phyloP scores from a whole-genome alignment of 805 yeast genomes.

The Starmerella scarabaei region DNA sequence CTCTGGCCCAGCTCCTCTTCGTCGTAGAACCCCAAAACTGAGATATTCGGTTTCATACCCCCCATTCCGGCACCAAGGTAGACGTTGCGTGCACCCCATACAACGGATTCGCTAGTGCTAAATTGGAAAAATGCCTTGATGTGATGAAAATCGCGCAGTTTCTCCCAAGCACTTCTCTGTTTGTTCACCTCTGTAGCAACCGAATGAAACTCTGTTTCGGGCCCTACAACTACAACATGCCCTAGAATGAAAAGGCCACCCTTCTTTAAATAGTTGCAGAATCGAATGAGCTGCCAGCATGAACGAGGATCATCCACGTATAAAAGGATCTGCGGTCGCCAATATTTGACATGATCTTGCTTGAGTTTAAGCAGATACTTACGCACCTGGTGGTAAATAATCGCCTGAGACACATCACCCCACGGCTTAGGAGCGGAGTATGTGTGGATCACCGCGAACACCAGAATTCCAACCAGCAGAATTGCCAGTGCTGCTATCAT shows the following conservation, averaged over 20 bases:
- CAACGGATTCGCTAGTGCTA: constrained; percentile 70
- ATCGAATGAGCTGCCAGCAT: constrained; percentile 79
- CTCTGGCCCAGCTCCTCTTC: constrained; percentile 25
- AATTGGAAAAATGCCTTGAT: constrained; percentile 92
- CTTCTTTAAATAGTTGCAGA: constrained; percentile 87
- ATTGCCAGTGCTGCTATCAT: constrained; percentile 75
- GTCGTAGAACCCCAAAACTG: constrained; percentile 82
- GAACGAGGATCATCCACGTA: constrained; percentile 86
- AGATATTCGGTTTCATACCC: constrained; percentile 94
- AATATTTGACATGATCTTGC: constrained; percentile 89
- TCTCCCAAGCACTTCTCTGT: constrained; percentile 72
- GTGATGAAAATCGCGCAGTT: constrained; percentile 60
- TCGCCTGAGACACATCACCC: constrained; percentile 95
- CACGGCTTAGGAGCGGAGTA: constrained; percentile 89
- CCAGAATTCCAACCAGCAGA: constrained; percentile 46
- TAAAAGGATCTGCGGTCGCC: constrained; percentile 92
- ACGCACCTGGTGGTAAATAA: constrained; percentile 92
- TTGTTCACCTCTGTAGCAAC: constrained; percentile 55
- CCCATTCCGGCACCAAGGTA: constrained; percentile 93
- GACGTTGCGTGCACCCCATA: constrained; percentile 93
- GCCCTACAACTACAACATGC: constrained; percentile 60
- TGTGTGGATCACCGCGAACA: constrained; percentile 74
- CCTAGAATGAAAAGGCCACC: constrained; percentile 91
- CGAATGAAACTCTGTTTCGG: constrained; percentile 38
- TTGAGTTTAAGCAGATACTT: constrained; percentile 71